Conservation (phyloP, 495 filamentous ascomycete species). For the Tuber melanosporum region DNA sequence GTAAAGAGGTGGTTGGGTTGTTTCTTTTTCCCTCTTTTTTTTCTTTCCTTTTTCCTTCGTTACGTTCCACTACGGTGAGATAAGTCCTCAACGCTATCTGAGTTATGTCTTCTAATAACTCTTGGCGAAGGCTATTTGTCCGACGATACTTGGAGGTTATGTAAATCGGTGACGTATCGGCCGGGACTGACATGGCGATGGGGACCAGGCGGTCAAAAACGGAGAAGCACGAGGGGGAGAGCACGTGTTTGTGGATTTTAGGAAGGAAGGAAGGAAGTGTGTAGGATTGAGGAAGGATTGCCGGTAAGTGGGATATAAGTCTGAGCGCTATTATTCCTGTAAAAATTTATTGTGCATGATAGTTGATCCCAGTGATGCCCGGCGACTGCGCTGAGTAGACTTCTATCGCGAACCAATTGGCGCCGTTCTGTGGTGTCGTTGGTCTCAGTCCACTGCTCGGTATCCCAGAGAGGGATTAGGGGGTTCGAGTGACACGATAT, state of each 20-base stretch:
- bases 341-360: neutral
- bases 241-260: neutral
- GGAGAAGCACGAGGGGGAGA: neutral
- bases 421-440: neutral
- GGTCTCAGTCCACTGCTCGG: neutral
- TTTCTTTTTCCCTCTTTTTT: neutral
- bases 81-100: neutral
- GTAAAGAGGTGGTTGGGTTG: neutral
- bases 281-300: neutral
- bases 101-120: neutral
- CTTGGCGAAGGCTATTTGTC: constrained; percentile 5
- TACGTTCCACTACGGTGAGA: neutral
- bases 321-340: neutral
- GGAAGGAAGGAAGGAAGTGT: neutral
- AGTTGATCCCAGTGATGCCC: neutral
- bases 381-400: neutral
- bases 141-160: neutral
- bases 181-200: neutral
- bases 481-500: neutral
- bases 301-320: neutral
- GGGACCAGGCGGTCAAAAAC: neutral
- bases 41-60: neutral
- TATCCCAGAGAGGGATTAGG: neutral
- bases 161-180: constrained; percentile 1
- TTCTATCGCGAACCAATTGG: neutral